phyloP scores from a whole-genome alignment of 352 stramenopile species.

The Thalassiosira mediterranea region DNA sequence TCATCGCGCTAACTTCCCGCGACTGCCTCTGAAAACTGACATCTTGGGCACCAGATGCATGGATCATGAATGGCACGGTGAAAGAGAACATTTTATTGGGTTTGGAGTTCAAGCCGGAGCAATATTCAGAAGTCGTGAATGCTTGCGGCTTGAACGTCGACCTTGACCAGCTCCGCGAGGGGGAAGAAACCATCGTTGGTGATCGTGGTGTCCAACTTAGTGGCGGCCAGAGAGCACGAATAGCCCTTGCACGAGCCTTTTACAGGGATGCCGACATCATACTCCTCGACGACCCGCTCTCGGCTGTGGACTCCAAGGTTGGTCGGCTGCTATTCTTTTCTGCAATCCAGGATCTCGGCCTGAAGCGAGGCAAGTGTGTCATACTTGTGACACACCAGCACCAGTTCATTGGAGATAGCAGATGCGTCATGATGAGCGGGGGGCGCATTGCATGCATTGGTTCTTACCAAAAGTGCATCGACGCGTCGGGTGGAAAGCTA shows the following conservation, averaged over 20 bases:
- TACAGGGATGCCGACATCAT: slow-evolving; percentile 65
- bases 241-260: slow-evolving; percentile 60
- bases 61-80: slow-evolving; percentile 72
- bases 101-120: slow-evolving; percentile 40
- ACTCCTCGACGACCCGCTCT: slow-evolving; percentile 72
- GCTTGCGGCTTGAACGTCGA: slow-evolving; percentile 70
- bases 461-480: slow-evolving; percentile 58
- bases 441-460: slow-evolving; percentile 51
- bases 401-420: slow-evolving; percentile 53
- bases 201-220: slow-evolving; percentile 75
- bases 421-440: slow-evolving; percentile 50
- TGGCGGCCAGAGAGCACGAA: slow-evolving; percentile 74
- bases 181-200: slow-evolving; percentile 75
- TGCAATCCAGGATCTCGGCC: slow-evolving; percentile 86
- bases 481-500: slow-evolving; percentile 43
- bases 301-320: slow-evolving; percentile 54
- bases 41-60: slow-evolving; percentile 74
- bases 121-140: slow-evolving; percentile 70
- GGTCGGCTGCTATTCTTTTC: slow-evolving; percentile 83
- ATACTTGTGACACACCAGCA: slow-evolving; percentile 90
- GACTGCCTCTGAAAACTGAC: slow-evolving; percentile 35
- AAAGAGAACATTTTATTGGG: slow-evolving; percentile 74
- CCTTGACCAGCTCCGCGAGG: slow-evolving; percentile 55
- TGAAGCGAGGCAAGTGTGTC: slow-evolving; percentile 86
- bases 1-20: no score